Conservation (phyloP, 495 filamentous ascomycete species). For the Baudoinia panamericana region DNA sequence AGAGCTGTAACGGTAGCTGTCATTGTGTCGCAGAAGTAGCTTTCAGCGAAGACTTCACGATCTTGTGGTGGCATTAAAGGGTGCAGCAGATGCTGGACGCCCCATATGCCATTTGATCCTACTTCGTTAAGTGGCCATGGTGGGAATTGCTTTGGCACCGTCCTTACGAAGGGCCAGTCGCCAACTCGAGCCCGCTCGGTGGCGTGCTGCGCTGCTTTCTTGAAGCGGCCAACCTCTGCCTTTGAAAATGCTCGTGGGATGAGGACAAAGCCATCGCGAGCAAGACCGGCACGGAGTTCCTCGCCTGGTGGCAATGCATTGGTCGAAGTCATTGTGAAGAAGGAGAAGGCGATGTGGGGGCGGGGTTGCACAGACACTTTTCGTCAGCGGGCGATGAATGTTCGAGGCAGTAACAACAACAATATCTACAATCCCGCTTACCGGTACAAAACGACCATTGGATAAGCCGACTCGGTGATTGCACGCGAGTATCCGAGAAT, state of each 20-base stretch:
- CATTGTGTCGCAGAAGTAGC: constrained; percentile 55
- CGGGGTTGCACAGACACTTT: too few relatives aligned
- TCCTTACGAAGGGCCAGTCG: constrained; percentile 65
- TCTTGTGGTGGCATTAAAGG: constrained; percentile 46
- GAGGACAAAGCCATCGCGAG: constrained; percentile 30
- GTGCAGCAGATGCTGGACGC: constrained; percentile 71
- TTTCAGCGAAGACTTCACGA: constrained; percentile 37
- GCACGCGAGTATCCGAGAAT: too few relatives aligned
- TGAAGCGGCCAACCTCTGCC: constrained; percentile 40
- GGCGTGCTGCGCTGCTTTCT: constrained; percentile 38
- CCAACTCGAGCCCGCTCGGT: constrained; percentile 46
- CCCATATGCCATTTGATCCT: constrained; percentile 58
- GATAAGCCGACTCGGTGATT: too few relatives aligned
- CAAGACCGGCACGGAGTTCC: constrained; percentile 20
- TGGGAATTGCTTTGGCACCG: constrained; percentile 74
- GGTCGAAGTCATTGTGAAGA: constrained; percentile 1
- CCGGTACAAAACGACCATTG: too few relatives aligned
- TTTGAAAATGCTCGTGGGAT: constrained; percentile 34
- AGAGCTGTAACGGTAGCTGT: constrained; percentile 44
- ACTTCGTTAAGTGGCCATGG: constrained; percentile 47
- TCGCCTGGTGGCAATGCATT: constrained; percentile 3
- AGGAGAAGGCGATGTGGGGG: background rate
- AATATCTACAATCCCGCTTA: too few relatives aligned
- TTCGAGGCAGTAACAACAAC: constrained; percentile 1
- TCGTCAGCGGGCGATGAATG: background rate